Evolutionary conservation across 257 asterid genomes (phyloP).

Genomic region (Eucommia ulmoides): DNA sequence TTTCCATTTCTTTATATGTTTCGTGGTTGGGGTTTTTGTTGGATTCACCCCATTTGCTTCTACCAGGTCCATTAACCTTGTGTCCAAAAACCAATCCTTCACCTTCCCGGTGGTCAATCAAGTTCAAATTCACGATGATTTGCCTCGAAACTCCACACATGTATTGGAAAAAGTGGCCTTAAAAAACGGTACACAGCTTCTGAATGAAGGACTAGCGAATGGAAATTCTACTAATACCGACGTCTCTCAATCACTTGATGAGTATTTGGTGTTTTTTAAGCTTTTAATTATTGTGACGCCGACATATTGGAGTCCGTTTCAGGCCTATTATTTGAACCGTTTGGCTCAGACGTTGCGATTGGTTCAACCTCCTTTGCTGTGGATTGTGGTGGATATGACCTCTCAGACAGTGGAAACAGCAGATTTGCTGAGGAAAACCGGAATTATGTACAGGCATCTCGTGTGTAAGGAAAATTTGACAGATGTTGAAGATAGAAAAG

Average conservation of each 20-base stretch:
- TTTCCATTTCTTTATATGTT: conserved; percentile 45
- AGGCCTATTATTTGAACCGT: conserved; percentile 44
- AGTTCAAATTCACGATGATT: conserved; percentile 4
- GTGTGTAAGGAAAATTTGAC: conserved; percentile 36
- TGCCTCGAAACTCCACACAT: conserved; percentile 16
- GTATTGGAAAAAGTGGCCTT: conserved; percentile 11
- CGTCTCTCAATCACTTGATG: conserved; percentile 14
- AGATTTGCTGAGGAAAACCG: conserved; percentile 50
- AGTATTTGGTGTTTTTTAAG: conserved; percentile 21
- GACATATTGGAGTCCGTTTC: conserved; percentile 31
- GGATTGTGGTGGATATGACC: conserved; percentile 76
- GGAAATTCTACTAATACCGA: conserved; percentile 7
- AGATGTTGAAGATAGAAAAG: conserved; percentile 23
- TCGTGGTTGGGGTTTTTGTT: conserved; percentile 38
- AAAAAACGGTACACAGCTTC: conserved; percentile 11
- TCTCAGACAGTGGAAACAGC: conserved; percentile 53
- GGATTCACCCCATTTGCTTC: conserved; percentile 56
- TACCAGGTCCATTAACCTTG: conserved; percentile 18
- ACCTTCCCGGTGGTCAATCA: conserved; percentile 23
- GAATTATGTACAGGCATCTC: conserved; percentile 63
- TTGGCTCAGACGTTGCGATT: conserved; percentile 41
- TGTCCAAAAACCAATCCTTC: conserved; percentile 30
- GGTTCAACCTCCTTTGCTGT: conserved; percentile 49
- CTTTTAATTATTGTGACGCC: conserved; percentile 69
- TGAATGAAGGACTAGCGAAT: conserved; percentile 10